These are phyloP conservation scores for Termitomyces sp. DNA, from an alignment of 768 basidiomycete genomes.

Conservation along the genomic window DNA sequence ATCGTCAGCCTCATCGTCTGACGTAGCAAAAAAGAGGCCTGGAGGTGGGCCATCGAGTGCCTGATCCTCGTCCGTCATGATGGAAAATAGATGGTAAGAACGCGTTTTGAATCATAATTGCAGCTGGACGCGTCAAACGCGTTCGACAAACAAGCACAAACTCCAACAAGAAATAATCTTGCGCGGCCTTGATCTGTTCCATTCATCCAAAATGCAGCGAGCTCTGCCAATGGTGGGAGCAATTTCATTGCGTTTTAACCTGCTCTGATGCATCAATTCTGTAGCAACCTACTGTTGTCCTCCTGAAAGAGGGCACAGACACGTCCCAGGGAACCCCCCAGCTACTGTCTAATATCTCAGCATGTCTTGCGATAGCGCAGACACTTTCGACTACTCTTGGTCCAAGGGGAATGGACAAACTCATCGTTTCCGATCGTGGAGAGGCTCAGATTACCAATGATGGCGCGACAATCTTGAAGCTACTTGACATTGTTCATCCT, in stretches of 20 bases:
- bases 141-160: slow-evolving; percentile 34
- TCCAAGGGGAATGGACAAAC: slow-evolving; percentile 97
- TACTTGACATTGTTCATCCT: slow-evolving; percentile 97
- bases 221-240: slow-evolving; percentile 66
- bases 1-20: slow-evolving; percentile 45
- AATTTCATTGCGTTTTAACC: background rate
- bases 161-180: slow-evolving; percentile 25
- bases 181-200: slow-evolving; percentile 15
- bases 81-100: slow-evolving; percentile 8
- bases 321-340: slow-evolving; percentile 92
- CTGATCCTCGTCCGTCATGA: slow-evolving; percentile 22
- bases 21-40: slow-evolving; percentile 55
- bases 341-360: slow-evolving; percentile 91
- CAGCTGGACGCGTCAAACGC: slow-evolving; percentile 31
- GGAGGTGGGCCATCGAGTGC: slow-evolving; percentile 26
- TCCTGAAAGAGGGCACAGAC: slow-evolving; percentile 94
- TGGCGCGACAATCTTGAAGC: slow-evolving; percentile 96
- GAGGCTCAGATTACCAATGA: slow-evolving; percentile 99
- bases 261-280: slow-evolving; percentile 12
- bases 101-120: slow-evolving; percentile 18
- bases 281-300: slow-evolving; percentile 96
- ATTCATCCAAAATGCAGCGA: slow-evolving; percentile 69
- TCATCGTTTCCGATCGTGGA: slow-evolving; percentile 90
- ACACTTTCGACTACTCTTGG: slow-evolving; percentile 95
- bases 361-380: slow-evolving; percentile 90